Conservation (phyloP, 2,329 filamentous ascomycete species). For the Magnaporthales sp. region DNA sequence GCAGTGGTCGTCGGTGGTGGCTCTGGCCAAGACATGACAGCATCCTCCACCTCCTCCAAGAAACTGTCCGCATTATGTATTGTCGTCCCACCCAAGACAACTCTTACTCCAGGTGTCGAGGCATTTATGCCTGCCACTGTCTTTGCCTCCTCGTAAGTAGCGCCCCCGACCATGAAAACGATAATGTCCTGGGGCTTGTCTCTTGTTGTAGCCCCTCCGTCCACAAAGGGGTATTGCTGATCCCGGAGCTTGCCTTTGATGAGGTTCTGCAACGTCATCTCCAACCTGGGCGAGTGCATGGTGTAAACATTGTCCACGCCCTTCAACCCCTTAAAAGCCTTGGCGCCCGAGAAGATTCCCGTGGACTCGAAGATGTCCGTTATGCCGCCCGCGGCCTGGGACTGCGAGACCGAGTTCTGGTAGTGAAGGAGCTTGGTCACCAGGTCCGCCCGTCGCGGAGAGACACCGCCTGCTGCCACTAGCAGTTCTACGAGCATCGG, state of each 20-base stretch:
- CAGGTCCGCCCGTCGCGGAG: conserved; percentile 65
- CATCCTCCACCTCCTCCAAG: conserved; percentile 84
- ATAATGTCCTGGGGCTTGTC: conserved; percentile 97
- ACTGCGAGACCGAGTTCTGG: conserved; percentile 75
- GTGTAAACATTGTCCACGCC: conserved; percentile 99
- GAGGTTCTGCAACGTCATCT: conserved; percentile 80
- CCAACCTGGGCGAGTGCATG: conserved; percentile 84
- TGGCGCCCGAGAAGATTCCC: conserved; percentile 82
- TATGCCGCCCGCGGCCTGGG: conserved; percentile 67
- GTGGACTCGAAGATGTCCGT: conserved; percentile 87
- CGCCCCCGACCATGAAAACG: conserved; percentile 87
- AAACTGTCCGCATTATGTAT: conserved; percentile 86
- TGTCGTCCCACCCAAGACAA: conserved; percentile 81
- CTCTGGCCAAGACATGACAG: conserved; percentile 80
- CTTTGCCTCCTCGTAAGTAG: conserved; percentile 95
- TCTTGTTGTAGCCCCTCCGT: conserved; percentile 74
- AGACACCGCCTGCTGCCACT: conserved; percentile 71
- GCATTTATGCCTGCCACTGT: conserved; percentile 93
- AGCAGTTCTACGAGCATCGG: conserved; percentile 82
- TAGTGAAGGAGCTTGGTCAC: conserved; percentile 79
- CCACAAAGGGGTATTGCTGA: conserved; percentile 86
- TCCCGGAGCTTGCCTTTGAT: conserved; percentile 86
- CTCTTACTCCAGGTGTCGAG: conserved; percentile 75
- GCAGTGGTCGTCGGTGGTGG: conserved; percentile 27
- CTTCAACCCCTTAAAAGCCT: conserved; percentile 87